These are phyloP conservation scores for Phlegmacium glaucopus DNA, from an alignment of 768 basidiomycete genomes.

Conservation along the genomic window DNA sequence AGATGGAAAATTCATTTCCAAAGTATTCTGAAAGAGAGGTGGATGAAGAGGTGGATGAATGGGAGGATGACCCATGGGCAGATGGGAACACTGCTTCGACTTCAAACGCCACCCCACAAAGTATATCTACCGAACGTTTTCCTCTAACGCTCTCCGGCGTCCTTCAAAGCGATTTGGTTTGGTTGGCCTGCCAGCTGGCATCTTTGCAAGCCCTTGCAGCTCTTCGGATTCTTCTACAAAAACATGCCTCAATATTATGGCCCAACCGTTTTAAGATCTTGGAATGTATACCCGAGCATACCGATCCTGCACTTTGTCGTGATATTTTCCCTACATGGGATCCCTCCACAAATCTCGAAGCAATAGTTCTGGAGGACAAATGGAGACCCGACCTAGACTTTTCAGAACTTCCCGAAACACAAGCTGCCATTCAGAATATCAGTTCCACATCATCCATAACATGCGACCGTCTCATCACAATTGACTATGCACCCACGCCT, in stretches of 20 bases:
- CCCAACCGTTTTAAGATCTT: constrained; percentile 69
- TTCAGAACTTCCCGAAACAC: constrained; percentile 48
- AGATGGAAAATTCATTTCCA: constrained; percentile 47
- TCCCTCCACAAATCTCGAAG: constrained; percentile 41
- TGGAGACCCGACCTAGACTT: constrained; percentile 61
- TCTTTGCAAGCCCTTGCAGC: constrained; percentile 55
- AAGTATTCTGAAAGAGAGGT: constrained; percentile 30
- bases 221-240: constrained; percentile 52
- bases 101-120: constrained; percentile 26
- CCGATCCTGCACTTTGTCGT: constrained; percentile 57
- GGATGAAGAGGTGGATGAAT: constrained; percentile 58
- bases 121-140: constrained; percentile 28
- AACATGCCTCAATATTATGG: constrained; percentile 58
- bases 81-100: constrained; percentile 32
- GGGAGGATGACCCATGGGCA: constrained; percentile 80
- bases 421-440: constrained; percentile 34
- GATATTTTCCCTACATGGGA: constrained; percentile 66
- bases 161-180: constrained; percentile 53
- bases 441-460: constrained; percentile 5
- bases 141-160: constrained; percentile 62
- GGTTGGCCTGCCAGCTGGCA: constrained; percentile 64
- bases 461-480: constrained; percentile 9
- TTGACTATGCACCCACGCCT: constrained; percentile 13
- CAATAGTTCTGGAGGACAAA: constrained; percentile 19
- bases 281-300: constrained; percentile 71